Evolutionary conservation across 2,329 filamentous ascomycete species (phyloP), one percentile per base, ranked within the genome.

Genomic region (Phoma sp.): DNA sequence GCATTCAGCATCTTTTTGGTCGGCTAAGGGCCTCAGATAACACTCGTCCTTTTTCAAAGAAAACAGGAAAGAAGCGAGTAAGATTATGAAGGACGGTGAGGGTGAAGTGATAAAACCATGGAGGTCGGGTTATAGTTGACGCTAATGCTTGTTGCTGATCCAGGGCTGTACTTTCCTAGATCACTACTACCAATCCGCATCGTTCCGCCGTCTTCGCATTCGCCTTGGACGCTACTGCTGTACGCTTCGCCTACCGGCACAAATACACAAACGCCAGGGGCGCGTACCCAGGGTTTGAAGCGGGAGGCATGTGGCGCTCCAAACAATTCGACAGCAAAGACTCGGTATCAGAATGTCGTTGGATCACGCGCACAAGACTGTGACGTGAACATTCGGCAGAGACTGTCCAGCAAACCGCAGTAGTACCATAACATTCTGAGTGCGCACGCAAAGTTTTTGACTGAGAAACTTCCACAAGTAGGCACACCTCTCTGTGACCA

Each of bases 61-160:
- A 18, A 10, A 11, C 27, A 7, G 10, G 8, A 11, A 22, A 23
- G 27, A 14, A 8, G 7, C 18, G 14, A 8, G 10, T 13, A 29
- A 14, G 11, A 18, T 9, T 11, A 33, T 33, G 7, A 9, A 11
- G 13, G 23, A 18, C n/a, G 38, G 38, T 41, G 23, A 27, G 13
- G 10, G 24, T 23, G n/a, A 29, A 22, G 38, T 36, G 46, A 24
- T 29, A 35, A 29, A 22, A 41, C 23, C 7, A 43, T 5, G 32
- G 47, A 37, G 24, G 47, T 49, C 24, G 37, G 32, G 39, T 36
- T 49, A 49, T 32, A 14, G 47, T 49, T 42, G 47, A 43, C 47
- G 47, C 47, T 49, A 49, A 49, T 49, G 47, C 47, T 14, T 37
- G 23, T 29, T 37, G 39, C 41, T 41, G 39, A 43, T 29, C 32